Conservation (phyloP, 495 filamentous ascomycete genomes). For the Neurospora sp. region DNA sequence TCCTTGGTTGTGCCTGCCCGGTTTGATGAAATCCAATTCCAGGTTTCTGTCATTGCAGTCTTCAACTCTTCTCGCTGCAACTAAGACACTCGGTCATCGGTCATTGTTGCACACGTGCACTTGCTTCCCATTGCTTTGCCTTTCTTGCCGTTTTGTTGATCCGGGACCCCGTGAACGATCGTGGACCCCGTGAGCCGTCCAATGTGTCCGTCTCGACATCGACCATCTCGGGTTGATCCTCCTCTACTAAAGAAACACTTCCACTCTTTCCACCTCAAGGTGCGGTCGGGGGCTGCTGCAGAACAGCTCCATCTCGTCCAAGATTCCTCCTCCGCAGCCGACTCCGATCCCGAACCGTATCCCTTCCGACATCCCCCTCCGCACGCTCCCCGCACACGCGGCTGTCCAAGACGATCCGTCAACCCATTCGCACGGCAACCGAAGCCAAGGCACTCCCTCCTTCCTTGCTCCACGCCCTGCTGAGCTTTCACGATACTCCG, state of each 20-base stretch:
- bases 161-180: neutral
- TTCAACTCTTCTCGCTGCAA: neutral
- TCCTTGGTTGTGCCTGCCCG: neutral
- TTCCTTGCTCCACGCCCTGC: conserved; percentile 2
- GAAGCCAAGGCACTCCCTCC: neutral
- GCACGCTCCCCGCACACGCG: conserved; percentile 37
- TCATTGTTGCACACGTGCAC: neutral
- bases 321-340: conserved; percentile 44
- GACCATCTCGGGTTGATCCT: neutral
- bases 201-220: conserved; percentile 4
- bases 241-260: conserved; percentile 6
- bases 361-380: conserved; percentile 54
- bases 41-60: neutral
- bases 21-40: neutral
- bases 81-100: neutral
- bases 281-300: conserved; percentile 50
- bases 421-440: neutral
- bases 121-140: neutral
- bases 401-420: conserved; percentile 20
- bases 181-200: neutral
- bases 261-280: conserved; percentile 1
- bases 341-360: conserved; percentile 28
- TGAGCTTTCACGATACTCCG: conserved; percentile 18
- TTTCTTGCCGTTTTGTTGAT: neutral
- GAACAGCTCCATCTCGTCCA: conserved; percentile 45